Conservation (phyloP, 176 grass and related monocot species). For the Themeda triandra region DNA sequence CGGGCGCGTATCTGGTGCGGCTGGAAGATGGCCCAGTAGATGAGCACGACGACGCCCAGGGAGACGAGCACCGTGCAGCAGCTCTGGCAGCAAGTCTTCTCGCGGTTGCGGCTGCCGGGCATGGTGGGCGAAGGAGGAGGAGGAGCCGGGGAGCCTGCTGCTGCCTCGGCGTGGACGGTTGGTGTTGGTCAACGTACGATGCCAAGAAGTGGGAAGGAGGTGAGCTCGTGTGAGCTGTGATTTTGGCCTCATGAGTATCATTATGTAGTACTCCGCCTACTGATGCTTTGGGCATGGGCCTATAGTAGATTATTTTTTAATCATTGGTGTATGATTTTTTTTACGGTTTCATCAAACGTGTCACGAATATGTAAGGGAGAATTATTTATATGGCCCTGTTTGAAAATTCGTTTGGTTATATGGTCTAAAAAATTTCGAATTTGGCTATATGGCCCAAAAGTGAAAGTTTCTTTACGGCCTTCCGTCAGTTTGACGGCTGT, state of each 20-base stretch:
- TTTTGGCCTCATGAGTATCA: not conserved
- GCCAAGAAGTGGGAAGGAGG: not conserved
- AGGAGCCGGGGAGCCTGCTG: not conserved
- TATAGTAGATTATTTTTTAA: no score
- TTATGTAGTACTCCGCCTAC: no score
- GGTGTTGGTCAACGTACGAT: not conserved
- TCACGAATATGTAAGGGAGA: no score
- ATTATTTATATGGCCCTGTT: no score
- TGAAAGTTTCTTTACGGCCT: no score
- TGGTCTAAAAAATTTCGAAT: no score
- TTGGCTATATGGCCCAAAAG: no score
- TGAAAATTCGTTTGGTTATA: no score
- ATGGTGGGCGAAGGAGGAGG: not conserved
- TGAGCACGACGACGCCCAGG: conserved; percentile 26
- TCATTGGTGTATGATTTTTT: no score
- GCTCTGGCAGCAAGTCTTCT: not conserved
- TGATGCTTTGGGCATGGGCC: no score
- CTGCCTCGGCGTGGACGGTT: not conserved
- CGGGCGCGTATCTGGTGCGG: conserved; percentile 45
- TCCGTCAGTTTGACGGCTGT: no score
- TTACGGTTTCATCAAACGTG: no score
- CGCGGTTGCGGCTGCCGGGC: not conserved
- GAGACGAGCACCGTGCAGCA: not conserved
- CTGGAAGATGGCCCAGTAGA: conserved; percentile 60
- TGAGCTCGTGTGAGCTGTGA: not conserved